A percentile compares a stretch with the other conserved stretches of the same genome.
Evolutionary conservation across 495 filamentous ascomycete genomes (phyloP).

Genomic region (Letharia columbiana): DNA sequence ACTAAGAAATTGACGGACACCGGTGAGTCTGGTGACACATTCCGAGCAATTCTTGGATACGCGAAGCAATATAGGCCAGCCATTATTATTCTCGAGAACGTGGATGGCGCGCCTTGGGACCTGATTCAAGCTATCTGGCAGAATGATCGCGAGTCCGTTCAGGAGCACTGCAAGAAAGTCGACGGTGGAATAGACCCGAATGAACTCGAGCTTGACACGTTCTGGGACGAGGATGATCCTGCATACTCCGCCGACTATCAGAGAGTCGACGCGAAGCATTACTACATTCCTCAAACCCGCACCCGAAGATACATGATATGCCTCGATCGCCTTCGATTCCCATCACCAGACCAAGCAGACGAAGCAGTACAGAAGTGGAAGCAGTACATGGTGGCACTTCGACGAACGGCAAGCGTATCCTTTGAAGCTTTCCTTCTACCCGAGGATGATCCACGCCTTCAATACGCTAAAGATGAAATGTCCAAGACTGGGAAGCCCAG

Average conservation of each 20-base stretch:
- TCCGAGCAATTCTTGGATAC: slow-evolving; percentile 54
- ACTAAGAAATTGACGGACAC: slow-evolving; percentile 36
- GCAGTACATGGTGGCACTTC: slow-evolving; percentile 35
- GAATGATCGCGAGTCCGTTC: slow-evolving; percentile 16
- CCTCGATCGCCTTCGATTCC: slow-evolving; percentile 38
- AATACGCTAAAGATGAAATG: slow-evolving; percentile 40
- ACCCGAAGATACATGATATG: slow-evolving; percentile 64
- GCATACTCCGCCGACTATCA: slow-evolving; percentile 45
- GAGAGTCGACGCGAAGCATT: slow-evolving; percentile 62
- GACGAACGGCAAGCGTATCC: slow-evolving; percentile 53
- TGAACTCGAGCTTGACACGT: too few species aligned
- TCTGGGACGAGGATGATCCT: slow-evolving; percentile 22
- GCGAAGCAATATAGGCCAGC: slow-evolving; percentile 47
- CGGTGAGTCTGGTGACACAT: slow-evolving; percentile 66
- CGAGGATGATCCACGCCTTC: slow-evolving; percentile 48
- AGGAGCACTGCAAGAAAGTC: not conserved
- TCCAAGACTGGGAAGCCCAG: slow-evolving; percentile 22
- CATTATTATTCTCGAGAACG: slow-evolving; percentile 70
- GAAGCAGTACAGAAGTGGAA: slow-evolving; percentile 30
- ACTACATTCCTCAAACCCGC: slow-evolving; percentile 73
- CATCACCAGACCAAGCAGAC: slow-evolving; percentile 7
- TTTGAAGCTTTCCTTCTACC: slow-evolving; percentile 54
- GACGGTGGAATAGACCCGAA: not conserved
- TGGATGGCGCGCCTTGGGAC: slow-evolving; percentile 54
- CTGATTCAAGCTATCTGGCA: slow-evolving; percentile 43